A percentile compares a stretch with the other conserved stretches of the same genome.
These are phyloP conservation scores for Scedosporium aurantiacum DNA, from an alignment of 2,329 filamentous ascomycete genomes.

Conservation along the genomic window DNA sequence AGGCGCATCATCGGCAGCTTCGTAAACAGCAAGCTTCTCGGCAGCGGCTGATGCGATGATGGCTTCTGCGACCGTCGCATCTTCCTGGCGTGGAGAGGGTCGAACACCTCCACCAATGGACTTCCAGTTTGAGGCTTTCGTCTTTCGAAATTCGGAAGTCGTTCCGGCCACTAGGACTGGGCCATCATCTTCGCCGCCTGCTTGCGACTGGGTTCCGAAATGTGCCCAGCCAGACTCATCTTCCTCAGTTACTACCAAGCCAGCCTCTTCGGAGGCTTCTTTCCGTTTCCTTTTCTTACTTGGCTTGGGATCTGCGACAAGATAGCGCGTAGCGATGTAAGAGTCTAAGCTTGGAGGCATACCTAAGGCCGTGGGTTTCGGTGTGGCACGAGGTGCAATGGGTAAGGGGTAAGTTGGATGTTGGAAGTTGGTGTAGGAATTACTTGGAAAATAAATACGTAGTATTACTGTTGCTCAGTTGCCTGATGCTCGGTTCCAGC, in stretches of 20 bases:
- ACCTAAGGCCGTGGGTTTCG: neutral
- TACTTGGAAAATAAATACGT: no score
- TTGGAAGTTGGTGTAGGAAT: no score
- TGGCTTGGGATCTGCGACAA: constrained; percentile 48
- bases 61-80: constrained; percentile 55
- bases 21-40: constrained; percentile 45
- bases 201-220: constrained; percentile 21
- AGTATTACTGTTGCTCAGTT: no score
- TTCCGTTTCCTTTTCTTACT: constrained; percentile 56
- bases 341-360: constrained; percentile 3
- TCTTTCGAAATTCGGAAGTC: constrained; percentile 55
- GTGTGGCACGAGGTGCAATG: no score
- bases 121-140: constrained; percentile 76
- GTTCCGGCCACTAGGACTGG: constrained; percentile 37
- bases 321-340: constrained; percentile 87
- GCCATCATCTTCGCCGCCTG: constrained; percentile 42
- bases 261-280: constrained; percentile 29
- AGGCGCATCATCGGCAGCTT: constrained; percentile 38
- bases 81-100: constrained; percentile 3
- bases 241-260: constrained; percentile 56
- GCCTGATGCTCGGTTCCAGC: no score
- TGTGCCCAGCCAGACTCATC: constrained; percentile 43
- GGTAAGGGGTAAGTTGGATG: no score
- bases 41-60: constrained; percentile 64
- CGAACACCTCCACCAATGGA: constrained; percentile 39